Base-by-base conservation (phyloP, 306 rosid species). In the Dryas alaskensis region DNA sequence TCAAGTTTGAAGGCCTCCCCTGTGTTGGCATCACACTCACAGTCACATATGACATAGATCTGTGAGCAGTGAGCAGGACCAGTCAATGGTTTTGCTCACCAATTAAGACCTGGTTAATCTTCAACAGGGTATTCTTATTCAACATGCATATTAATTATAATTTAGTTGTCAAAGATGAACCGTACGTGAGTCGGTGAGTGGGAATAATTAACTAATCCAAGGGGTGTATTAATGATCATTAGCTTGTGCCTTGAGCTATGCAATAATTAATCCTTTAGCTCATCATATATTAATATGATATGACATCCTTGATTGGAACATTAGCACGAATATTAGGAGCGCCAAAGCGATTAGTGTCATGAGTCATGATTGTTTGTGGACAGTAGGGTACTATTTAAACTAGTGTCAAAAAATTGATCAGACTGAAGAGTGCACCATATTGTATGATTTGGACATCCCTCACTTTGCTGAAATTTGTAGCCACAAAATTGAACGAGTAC, bases 61-160 rank as follows among this genome's bases (percentile, higher is more conserved):
- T 12, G 11, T 10, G 4, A 50, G 54, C 12, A 50, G 1, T 1
- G 54, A 50, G 17, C 6, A 1, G 59, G 27, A 37, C 9, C 3
- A 72, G 76, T 72, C 76, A 45, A 58, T 57, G 76, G 58, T 27
- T 72, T 72, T 27, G 67, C 67, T 59, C 67, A 44, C 76, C 76
- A 72, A 72, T 31, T 27, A 14, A 62, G 76, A 58, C 76, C 75
- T 58, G 14, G 10, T 4, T 22, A 44, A 27, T 22, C 52, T n/a
- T 72, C 37, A 57, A 27, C 42, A 44, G 14, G 54, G 44, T 22
- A 22, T 12, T 57, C 57, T 22, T 57, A 19, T 71, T 57, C 76
- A 45, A 46, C 10, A 59, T 22, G 67, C 10, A 19, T 4, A 9
- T 9, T 25, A 10, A 22, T 7, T 9, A 59, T 71, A 12, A 9